These are phyloP conservation scores for Spiraea crenata DNA, from an alignment of 331 rosid species.

Conservation along the genomic window DNA sequence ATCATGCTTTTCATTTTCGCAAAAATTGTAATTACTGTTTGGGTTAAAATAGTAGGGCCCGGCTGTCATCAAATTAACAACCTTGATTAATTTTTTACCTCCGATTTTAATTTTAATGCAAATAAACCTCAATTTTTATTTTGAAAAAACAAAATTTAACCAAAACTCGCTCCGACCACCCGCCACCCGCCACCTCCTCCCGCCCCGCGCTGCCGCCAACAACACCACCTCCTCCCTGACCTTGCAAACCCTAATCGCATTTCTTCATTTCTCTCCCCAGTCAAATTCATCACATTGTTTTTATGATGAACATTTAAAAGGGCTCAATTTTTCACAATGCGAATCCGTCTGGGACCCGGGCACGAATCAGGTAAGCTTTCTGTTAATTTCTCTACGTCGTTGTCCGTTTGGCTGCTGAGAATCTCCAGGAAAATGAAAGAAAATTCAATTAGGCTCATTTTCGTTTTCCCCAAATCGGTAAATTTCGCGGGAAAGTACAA, in stretches of 20 bases:
- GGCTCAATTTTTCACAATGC: conserved; percentile 2
- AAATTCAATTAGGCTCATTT: background rate
- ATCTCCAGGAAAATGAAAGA: background rate
- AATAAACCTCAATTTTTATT: background rate
- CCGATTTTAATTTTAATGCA: background rate
- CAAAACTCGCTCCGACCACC: conserved; percentile 4
- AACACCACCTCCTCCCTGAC: background rate
- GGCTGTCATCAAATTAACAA: background rate
- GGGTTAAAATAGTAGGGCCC: background rate
- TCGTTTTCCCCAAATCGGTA: background rate
- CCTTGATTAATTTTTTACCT: background rate
- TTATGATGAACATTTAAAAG: background rate
- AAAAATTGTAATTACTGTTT: no score
- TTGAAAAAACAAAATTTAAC: background rate
- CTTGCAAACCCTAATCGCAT: conserved; percentile 2
- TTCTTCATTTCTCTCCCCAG: background rate
- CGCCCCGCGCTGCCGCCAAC: background rate
- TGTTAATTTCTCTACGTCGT: background rate
- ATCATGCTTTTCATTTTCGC: no score
- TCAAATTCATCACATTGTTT: background rate
- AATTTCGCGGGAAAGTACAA: conserved; percentile 3
- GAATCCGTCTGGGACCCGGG: background rate
- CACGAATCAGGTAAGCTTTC: background rate
- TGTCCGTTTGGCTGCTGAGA: background rate
- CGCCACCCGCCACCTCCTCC: background rate